Evolutionary conservation across 371 early-diverging fungal genomes (phyloP), one percentile per base, ranked within the genome.

Genomic region (Mucor velutinosus): DNA sequence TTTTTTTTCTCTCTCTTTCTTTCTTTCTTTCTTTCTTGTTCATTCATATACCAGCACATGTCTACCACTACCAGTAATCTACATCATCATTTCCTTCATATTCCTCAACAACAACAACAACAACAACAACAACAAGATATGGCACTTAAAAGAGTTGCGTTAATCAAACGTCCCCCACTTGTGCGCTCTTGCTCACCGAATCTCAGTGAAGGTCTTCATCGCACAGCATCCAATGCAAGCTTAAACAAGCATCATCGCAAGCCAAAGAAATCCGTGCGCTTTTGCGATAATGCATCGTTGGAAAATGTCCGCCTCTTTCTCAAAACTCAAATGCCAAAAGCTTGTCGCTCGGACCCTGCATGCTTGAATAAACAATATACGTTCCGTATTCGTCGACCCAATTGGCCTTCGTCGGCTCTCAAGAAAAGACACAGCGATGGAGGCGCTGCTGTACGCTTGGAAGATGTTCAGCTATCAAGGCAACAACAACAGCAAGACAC

Each of bases 271-370:
- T 65, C 73, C 14, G 82, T 77, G 37, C 70, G 77, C 35, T 79
- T 78, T 35, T 67, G 73, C 49, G 76, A 75, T 21, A 66, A 65
- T 65, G 70, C 62, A 53, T 69, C 89, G 47, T 74, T 92, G 41
- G 90, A 87, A 67, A 82, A 81, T 58, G 77, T 89, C 7, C 84
- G 85, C 21, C 69, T 87, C 0, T 89, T 89, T 60, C 61, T 83
- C 56, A 86, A 86, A 68, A 77, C 81, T 17, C 81, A 89, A 73
- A 85, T 68, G 58, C 89, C 89, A 3, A 73, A 70, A 47, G 81
- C 87, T 21, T 85, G 87, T 27, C 74, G 64, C 17, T 70, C 74
- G 11, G 79, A 85, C 69, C 81, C 84, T 71, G 74, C 14, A 21
- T 62, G 45, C 60, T 59, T 58, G 25, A 53, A 45, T 32, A 30